phyloP scores from a whole-genome alignment of 495 filamentous ascomycete species.

The Neurospora cerealis region DNA sequence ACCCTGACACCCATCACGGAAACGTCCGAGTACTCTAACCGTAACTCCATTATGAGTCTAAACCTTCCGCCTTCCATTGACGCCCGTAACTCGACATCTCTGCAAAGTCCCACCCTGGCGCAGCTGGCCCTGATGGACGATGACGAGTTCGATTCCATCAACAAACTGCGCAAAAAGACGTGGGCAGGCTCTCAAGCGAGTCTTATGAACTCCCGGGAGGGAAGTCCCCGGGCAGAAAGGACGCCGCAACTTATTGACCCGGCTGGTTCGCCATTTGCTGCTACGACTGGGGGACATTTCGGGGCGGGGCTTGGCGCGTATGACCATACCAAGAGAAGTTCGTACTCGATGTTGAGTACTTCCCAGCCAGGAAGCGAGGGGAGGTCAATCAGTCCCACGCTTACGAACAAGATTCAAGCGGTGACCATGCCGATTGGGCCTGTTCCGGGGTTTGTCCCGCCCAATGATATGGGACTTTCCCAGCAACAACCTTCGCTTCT shows the following conservation, averaged over 20 bases:
- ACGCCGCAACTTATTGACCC: background rate
- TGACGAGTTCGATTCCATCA: conserved; percentile 51
- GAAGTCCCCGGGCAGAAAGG: conserved; percentile 42
- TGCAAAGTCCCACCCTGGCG: conserved; percentile 52
- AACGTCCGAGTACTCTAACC: conserved; percentile 87
- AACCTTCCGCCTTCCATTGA: conserved; percentile 44
- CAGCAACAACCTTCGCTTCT: background rate
- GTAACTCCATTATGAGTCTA: conserved; percentile 77
- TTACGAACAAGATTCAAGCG: background rate
- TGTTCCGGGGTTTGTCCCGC: background rate
- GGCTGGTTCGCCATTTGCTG: background rate
- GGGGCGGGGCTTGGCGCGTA: background rate
- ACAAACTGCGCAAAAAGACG: conserved; percentile 61
- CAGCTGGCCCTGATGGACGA: conserved; percentile 62
- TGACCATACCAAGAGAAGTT: background rate
- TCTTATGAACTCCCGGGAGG: conserved; percentile 47
- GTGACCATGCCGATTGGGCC: background rate
- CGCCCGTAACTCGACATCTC: conserved; percentile 2
- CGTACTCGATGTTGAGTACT: background rate
- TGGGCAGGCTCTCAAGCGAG: conserved; percentile 77
- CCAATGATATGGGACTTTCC: background rate
- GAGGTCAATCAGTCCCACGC: background rate
- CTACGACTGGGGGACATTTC: background rate
- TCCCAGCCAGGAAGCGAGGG: background rate
- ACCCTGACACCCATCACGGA: conserved; percentile 95